Evolutionary conservation across 2,329 filamentous ascomycete species (phyloP).

Genomic region (Didymella lethalis): DNA sequence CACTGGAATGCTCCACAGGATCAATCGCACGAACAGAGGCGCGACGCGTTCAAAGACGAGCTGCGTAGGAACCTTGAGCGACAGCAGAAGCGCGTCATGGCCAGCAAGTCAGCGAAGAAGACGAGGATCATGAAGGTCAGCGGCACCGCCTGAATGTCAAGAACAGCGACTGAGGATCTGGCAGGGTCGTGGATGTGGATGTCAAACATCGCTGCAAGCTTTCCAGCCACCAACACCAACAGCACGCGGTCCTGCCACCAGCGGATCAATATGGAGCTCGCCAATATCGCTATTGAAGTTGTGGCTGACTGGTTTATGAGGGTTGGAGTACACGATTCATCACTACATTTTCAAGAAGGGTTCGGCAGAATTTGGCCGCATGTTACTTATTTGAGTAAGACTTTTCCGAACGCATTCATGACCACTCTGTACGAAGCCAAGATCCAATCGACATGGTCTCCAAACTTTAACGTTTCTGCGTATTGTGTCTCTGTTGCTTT

Average conservation of each 20-base stretch:
- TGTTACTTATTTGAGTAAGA: background rate
- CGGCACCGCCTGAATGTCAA: constrained; percentile 1
- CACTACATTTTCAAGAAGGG: background rate
- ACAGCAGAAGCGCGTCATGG: constrained; percentile 32
- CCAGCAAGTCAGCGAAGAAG: constrained; percentile 8
- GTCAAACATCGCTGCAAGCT: background rate
- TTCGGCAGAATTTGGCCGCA: background rate
- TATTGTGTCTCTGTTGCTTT: background rate
- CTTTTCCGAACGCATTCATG: background rate
- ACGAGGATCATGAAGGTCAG: constrained; percentile 17
- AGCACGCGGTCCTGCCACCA: background rate
- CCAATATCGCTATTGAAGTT: constrained; percentile 8
- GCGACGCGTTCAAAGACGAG: constrained; percentile 26
- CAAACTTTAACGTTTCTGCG: background rate
- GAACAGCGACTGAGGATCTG: constrained; percentile 6
- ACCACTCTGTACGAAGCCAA: constrained; percentile 1
- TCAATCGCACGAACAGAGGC: constrained; percentile 3
- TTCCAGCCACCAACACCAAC: background rate
- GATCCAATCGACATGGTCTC: background rate
- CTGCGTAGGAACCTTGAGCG: constrained; percentile 31
- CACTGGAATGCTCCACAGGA: background rate
- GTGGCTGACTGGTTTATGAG: constrained; percentile 6
- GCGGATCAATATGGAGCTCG: constrained; percentile 5
- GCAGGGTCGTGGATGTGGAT: background rate
- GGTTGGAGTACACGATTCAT: background rate